Conservation (phyloP, 257 asterid genomes). For the Capsicum baccatum region DNA sequence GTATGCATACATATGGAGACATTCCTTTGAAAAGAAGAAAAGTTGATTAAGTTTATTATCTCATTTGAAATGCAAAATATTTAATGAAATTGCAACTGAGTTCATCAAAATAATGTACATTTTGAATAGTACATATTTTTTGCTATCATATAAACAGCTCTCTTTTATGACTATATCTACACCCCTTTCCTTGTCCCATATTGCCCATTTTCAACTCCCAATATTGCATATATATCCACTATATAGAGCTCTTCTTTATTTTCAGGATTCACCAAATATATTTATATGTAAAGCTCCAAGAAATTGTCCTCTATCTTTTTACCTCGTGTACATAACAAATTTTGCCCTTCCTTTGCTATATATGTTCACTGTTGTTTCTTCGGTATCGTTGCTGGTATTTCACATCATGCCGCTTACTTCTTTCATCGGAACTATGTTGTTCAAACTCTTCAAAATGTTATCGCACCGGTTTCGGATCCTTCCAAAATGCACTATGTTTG, state of each 20-base stretch:
- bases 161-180: neutral
- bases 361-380: slow-evolving; percentile 15
- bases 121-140: neutral
- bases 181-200: neutral
- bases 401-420: neutral
- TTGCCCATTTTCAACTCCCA: neutral
- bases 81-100: neutral
- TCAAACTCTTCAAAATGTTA: neutral
- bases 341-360: slow-evolving; percentile 11
- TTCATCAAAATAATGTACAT: slow-evolving; percentile 21
- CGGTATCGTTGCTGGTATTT: slow-evolving; percentile 9
- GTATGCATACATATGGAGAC: neutral
- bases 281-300: slow-evolving; percentile 8
- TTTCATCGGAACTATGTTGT: neutral
- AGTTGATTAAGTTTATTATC: no score
- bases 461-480: neutral
- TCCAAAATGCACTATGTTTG: neutral
- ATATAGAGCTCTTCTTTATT: slow-evolving; percentile 33
- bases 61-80: neutral
- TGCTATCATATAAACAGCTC: slow-evolving; percentile 28
- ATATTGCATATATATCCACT: slow-evolving; percentile 4
- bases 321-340: slow-evolving; percentile 25
- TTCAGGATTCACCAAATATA: slow-evolving; percentile 1
- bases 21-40: no score
- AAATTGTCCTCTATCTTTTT: slow-evolving; percentile 19